Evolutionary conservation across 2,329 filamentous ascomycete genomes (phyloP).

Genomic region (Pseudogymnoascus sp.): DNA sequence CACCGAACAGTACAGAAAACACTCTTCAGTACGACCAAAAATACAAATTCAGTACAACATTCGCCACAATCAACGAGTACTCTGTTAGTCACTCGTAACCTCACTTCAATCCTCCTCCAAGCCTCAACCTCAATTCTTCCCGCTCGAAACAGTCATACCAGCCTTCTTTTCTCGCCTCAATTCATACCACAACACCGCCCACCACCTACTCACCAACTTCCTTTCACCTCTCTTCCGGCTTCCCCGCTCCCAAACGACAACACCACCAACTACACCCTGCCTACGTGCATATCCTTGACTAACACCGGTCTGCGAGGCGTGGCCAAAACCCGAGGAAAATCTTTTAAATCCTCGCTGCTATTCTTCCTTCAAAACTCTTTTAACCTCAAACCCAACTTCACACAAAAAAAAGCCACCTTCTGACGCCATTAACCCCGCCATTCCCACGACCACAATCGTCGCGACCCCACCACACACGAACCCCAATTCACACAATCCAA

Average conservation of each 20-base stretch:
- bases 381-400: not conserved
- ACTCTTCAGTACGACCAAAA: not conserved
- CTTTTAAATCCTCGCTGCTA: not conserved
- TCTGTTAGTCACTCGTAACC: not conserved
- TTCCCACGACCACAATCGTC: not conserved
- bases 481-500: not conserved
- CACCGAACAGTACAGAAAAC: not conserved
- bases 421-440: not conserved
- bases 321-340: not conserved
- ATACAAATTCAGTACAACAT: not conserved
- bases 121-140: not conserved
- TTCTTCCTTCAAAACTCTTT: not conserved
- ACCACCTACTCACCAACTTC: not conserved
- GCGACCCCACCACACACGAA: not conserved
- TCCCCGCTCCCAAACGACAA: not conserved
- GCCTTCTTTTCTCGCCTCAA: not conserved
- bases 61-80: not conserved
- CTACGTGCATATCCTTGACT: not conserved
- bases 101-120: not conserved
- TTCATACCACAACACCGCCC: not conserved
- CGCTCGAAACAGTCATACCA: not conserved
- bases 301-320: not conserved
- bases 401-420: not conserved
- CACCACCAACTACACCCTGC: not conserved
- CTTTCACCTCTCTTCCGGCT: not conserved